A percentile compares a stretch with the other conserved stretches of the same genome.
Evolutionary conservation across 2,329 filamentous ascomycete genomes (phyloP).

Genomic region (Helotiales sp.): DNA sequence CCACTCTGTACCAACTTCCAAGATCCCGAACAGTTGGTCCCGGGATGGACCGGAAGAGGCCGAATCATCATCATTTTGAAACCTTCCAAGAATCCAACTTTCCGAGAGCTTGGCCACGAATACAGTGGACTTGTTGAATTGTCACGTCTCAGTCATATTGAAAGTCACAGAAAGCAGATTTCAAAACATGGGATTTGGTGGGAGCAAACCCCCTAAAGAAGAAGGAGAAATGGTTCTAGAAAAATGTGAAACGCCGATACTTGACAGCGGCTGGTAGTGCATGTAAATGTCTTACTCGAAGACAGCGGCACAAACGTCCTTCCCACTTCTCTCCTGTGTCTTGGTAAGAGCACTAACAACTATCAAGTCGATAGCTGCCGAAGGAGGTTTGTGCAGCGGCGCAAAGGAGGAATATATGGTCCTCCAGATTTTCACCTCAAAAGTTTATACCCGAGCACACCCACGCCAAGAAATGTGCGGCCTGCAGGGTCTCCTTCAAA

Average conservation of each 20-base stretch:
- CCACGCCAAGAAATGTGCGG: background rate
- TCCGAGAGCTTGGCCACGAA: too few species aligned
- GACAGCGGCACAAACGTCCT: background rate
- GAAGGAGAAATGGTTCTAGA: conserved; percentile 2
- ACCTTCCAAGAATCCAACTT: too few species aligned
- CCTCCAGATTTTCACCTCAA: background rate
- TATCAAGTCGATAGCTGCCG: too few species aligned
- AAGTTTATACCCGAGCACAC: background rate
- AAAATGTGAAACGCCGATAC: background rate
- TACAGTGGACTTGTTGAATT: too few species aligned
- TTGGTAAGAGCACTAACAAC: background rate
- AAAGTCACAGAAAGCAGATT: background rate
- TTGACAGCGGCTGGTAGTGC: conserved; percentile 4
- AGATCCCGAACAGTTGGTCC: too few species aligned
- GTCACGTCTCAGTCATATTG: background rate
- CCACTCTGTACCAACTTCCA: too few species aligned
- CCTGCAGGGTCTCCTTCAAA: background rate
- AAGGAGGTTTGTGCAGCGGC: too few species aligned
- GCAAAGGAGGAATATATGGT: too few species aligned
- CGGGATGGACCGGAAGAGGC: too few species aligned
- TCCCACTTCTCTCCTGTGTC: background rate
- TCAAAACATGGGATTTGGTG: background rate
- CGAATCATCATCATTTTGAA: too few species aligned
- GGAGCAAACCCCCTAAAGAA: background rate
- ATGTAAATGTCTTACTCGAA: background rate